Percentiles rank a stretch among this genome's conserved stretches.
Conservation (phyloP, 169 alveolate species). For the Plasmodium inui region DNA sequence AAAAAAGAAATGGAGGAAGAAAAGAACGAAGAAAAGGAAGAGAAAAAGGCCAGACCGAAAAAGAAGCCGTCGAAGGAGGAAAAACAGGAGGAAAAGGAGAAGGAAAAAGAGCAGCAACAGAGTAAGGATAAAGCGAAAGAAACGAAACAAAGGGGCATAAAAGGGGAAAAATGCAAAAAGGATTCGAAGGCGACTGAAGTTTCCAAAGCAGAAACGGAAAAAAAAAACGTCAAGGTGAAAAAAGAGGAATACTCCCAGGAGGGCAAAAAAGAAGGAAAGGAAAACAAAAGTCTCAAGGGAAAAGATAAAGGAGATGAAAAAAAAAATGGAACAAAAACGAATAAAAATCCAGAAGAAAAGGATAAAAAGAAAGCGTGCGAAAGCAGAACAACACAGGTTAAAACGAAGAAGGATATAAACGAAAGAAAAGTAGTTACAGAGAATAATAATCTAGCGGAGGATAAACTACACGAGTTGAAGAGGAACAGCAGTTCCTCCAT, state of each 20-base stretch:
- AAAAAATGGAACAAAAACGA: neutral
- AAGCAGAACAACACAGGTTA: neutral
- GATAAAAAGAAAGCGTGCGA: neutral
- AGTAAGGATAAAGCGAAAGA: neutral
- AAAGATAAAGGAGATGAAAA: neutral
- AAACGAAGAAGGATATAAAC: constrained; percentile 4
- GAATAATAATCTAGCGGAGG: neutral
- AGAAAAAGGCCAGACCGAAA: neutral
- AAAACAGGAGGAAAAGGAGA: neutral
- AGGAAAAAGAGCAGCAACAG: neutral
- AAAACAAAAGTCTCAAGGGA: neutral
- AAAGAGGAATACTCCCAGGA: neutral
- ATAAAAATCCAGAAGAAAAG: neutral
- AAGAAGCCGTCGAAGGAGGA: constrained; percentile 4
- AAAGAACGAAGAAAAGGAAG: neutral
- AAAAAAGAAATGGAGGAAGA: neutral
- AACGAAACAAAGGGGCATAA: neutral
- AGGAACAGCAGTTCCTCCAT: neutral
- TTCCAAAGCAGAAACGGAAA: neutral
- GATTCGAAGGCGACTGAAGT: neutral
- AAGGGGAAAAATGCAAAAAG: neutral
- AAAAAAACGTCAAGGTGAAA: neutral
- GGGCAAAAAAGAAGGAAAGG: neutral
- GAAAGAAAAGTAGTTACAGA: neutral
- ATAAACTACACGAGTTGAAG: neutral